Percentiles rank a stretch among this genome's conserved stretches.
These are phyloP conservation scores for Saccharomycopsis vini DNA, from an alignment of 805 yeast species.

Conservation along the genomic window DNA sequence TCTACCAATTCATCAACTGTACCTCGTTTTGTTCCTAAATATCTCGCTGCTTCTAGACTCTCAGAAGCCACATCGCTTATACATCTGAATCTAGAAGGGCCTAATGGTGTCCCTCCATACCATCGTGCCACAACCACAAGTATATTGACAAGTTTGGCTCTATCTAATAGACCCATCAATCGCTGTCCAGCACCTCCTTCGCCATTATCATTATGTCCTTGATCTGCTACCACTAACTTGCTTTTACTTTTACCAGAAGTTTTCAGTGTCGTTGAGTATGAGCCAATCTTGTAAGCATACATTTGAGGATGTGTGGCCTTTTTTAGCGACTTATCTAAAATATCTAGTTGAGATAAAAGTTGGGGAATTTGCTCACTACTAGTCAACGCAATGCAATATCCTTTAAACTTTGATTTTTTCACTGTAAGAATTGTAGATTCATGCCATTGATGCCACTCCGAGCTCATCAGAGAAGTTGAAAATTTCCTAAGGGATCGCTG, in stretches of 20 bases:
- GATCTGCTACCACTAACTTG: conserved; percentile 27
- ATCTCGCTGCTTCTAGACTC: conserved; percentile 3
- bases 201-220: conserved; percentile 62
- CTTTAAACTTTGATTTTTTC: conserved; percentile 61
- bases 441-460: conserved; percentile 30
- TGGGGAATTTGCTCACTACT: conserved; percentile 34
- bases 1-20: too few species aligned
- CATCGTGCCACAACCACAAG: conserved; percentile 67
- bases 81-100: conserved; percentile 61
- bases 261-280: not conserved
- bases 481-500: too few species aligned
- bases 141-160: conserved; percentile 41
- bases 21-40: too few species aligned
- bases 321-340: conserved; percentile 35
- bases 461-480: too few species aligned
- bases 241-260: not conserved
- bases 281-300: conserved; percentile 61
- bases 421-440: conserved; percentile 34
- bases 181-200: conserved; percentile 68
- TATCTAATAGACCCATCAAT: conserved; percentile 44
- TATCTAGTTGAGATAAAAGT: conserved; percentile 34
- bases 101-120: conserved; percentile 75
- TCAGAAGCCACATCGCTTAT: conserved; percentile 43
- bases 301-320: conserved; percentile 68
- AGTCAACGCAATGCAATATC: conserved; percentile 38